Base-by-base conservation (phyloP, 345 rosid species). In the Euphorbia pulcherrima region DNA sequence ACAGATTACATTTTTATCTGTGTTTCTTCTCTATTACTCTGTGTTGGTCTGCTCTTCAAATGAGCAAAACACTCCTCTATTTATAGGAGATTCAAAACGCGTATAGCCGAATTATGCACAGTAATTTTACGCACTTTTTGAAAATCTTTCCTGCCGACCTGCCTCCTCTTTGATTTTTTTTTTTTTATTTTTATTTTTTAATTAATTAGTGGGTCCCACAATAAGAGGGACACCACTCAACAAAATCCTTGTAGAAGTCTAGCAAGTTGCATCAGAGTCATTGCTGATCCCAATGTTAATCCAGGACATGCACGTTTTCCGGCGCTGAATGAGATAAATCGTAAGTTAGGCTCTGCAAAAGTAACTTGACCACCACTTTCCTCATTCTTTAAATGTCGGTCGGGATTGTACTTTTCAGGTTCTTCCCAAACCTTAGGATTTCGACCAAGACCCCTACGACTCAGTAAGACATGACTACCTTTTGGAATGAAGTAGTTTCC, bases 401-500 rank as follows among this genome's bases (percentile, higher is more conserved):
- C 84, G 1, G 88, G 91, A 2, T 73, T 75, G 52, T 67, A 86
- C 70, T 40, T 67, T 17, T 62, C 68, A 0, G 91, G 88, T 0
- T 78, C 83, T 0, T 76, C 80, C 91, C 88, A 86, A 0, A 79
- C 77, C 18, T 60, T 73, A 39, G 84, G 81, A 67, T 84, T 86
- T 26, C 81, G 73, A 0, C 88, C 88, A 5, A 84, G 69, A 10
- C 77, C 88, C 3, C 54, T 17, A 2, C 88, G 83, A 41, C 84
- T 79, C 2, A 86, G 71, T 40, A 84, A 6, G 0, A 83, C 24
- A n/a, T 84, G 87, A 18, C 87, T 83, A 4, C 88, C 91, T 30
- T 86, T 86, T 0, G 88, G 87, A 63, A 86, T 86, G 64, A 81
- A 79, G 77, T 83, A 84, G 30, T 62, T 68, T 5, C 75, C 79